phyloP scores from a whole-genome alignment of 2,329 filamentous ascomycete genomes.

The Talaromyces islandicus region DNA sequence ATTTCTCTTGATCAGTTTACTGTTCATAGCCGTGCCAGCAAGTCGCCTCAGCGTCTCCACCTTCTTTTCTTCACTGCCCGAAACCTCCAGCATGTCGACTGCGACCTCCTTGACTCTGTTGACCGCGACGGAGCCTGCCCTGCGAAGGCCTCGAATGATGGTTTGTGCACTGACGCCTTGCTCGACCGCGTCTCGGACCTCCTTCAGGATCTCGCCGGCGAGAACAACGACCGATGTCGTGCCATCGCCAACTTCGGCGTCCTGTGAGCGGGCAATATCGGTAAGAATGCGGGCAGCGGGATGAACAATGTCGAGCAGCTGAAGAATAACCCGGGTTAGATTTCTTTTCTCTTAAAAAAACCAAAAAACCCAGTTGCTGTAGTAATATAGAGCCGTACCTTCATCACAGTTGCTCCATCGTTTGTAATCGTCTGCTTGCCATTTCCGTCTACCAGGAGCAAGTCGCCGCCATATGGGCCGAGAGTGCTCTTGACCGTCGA shows the following conservation, averaged over 20 bases:
- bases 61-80: slow-evolving; percentile 75
- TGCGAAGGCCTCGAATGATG: slow-evolving; percentile 92
- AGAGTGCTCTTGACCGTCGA: slow-evolving; percentile 92
- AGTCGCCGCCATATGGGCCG: slow-evolving; percentile 92
- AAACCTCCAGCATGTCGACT: slow-evolving; percentile 60
- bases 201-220: slow-evolving; percentile 95
- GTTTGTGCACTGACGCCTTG: slow-evolving; percentile 95
- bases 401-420: slow-evolving; percentile 98
- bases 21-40: slow-evolving; percentile 95
- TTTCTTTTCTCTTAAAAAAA: slow-evolving; percentile 5
- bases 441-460: slow-evolving; percentile 93
- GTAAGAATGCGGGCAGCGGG: slow-evolving; percentile 94
- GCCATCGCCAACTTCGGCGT: slow-evolving; percentile 96
- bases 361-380: slow-evolving; percentile 11
- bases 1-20: slow-evolving; percentile 98
- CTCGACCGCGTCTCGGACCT: slow-evolving; percentile 93
- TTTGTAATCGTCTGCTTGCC: slow-evolving; percentile 97
- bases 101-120: slow-evolving; percentile 99
- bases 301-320: slow-evolving; percentile 98
- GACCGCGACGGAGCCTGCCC: slow-evolving; percentile 81
- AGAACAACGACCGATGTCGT: slow-evolving; percentile 96
- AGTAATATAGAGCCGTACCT: slow-evolving; percentile 48
- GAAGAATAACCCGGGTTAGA: slow-evolving; percentile 12
- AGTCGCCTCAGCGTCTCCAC: slow-evolving; percentile 84
- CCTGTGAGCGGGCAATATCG: slow-evolving; percentile 97